Evolutionary conservation across 139 green algal species (phyloP).

Genomic region (Haematococcus sp.): DNA sequence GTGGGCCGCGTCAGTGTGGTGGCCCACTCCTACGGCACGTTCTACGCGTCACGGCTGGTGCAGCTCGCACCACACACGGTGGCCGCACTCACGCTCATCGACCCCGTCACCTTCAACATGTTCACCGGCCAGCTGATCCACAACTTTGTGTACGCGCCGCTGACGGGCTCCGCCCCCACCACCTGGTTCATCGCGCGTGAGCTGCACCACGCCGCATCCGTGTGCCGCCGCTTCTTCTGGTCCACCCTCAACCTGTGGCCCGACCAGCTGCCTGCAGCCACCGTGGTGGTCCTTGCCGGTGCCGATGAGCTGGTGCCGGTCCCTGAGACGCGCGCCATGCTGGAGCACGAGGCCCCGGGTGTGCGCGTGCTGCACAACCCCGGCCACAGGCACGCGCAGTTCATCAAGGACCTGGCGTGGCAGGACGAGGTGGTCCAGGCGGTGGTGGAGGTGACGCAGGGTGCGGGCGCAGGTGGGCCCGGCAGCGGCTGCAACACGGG

Average conservation of each 20-base stretch:
- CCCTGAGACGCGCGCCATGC: conserved; percentile 27
- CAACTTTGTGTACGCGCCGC: conserved; percentile 28
- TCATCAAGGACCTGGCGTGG: conserved; percentile 26
- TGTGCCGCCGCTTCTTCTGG: conserved; percentile 51
- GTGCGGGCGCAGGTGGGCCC: too few relatives aligned
- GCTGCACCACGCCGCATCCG: conserved; percentile 30
- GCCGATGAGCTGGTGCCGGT: conserved; percentile 24
- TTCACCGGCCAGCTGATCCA: conserved; percentile 31
- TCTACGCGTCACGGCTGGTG: conserved; percentile 4
- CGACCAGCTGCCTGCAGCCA: conserved; percentile 43
- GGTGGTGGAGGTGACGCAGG: too few relatives aligned
- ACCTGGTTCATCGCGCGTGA: conserved; percentile 33
- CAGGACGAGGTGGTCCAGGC: too few relatives aligned
- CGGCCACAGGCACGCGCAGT: conserved; percentile 32
- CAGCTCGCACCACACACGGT: conserved; percentile 11
- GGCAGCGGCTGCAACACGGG: too few relatives aligned
- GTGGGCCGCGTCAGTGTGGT: neutral
- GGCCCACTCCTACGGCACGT: conserved; percentile 3
- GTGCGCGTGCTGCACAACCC: conserved; percentile 29
- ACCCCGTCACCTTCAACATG: conserved; percentile 37
- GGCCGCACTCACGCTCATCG: conserved; percentile 13
- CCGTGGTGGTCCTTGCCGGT: conserved; percentile 45
- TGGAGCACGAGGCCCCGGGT: conserved; percentile 10
- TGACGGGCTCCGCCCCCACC: neutral
- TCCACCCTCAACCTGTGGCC: conserved; percentile 50